Base-by-base conservation (phyloP, 306 rosid genomes). In the Cicer cuneatum region DNA sequence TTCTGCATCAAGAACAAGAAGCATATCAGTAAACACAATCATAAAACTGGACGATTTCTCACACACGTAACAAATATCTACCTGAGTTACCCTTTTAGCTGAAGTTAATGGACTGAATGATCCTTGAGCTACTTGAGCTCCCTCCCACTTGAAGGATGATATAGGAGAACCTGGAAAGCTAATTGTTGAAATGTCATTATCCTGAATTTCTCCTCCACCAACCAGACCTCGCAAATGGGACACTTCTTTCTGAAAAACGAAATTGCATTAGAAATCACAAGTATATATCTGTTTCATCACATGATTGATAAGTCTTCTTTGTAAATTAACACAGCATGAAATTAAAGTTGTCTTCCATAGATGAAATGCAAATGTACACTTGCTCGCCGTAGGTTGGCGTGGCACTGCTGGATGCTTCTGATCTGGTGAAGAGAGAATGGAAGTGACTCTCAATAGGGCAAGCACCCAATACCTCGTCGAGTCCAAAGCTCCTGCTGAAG, bases 131-230 rank as follows among this genome's bases (percentile, higher is more conserved):
- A 96, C 99, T 71, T 81, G 85, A n/a, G 76, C 84, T 35, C 90
- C 95, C 54, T 90, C 97, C 99, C 97, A 94, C 80, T 87, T 90
- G 70, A 92, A 88, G 84, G 89, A 88, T 81, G 89, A 78, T 85
- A 94, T 95, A 8, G 99, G 97, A 66, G 99, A 91, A 38, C 97
- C 97, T 43, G 92, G 93, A 78, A 90, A 89, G 84, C 84, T 86
- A 65, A 81, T 81, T 40, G 82, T 73, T 67, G 90, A 81, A 10
- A 41, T 66, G 40, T 86, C 95, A 83, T 71, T 87, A 38, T 89
- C 93, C 62, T 87, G 96, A 83, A 24, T 56, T 65, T 90, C 96
- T 74, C 87, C 92, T 69, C 92, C 95, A 73, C 67, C 78, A 66
- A 40, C 91, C 41, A 85, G 81, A 66, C 92, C 89, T 66, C 86